Evolutionary conservation across 2,329 filamentous ascomycete species (phyloP).

Genomic region (Dendryphion nanum): DNA sequence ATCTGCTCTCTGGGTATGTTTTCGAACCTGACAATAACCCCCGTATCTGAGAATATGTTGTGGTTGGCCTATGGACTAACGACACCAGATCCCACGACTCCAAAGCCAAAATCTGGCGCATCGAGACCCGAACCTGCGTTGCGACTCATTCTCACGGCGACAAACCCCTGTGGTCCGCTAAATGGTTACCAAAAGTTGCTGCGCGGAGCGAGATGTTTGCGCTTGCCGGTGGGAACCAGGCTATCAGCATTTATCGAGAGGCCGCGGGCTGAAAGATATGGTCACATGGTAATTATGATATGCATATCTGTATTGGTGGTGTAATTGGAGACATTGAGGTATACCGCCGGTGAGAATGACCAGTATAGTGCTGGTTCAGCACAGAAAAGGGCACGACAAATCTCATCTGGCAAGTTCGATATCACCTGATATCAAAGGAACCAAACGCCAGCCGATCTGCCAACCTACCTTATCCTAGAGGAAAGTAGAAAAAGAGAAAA

Average conservation of each 20-base stretch:
- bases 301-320: no score
- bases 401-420: no score
- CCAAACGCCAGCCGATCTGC: no score
- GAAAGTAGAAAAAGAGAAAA: no score
- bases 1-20: conserved; percentile 72
- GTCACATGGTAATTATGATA: no score
- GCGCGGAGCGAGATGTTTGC: conserved; percentile 42
- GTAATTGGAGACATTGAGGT: no score
- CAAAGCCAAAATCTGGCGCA: conserved; percentile 93
- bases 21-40: no score
- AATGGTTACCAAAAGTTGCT: conserved; percentile 37
- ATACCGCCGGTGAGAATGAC: no score
- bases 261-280: conserved; percentile 41
- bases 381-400: no score
- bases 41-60: neutral
- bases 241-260: conserved; percentile 40
- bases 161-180: conserved; percentile 39
- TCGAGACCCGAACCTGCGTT: conserved; percentile 80
- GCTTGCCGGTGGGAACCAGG: conserved; percentile 35
- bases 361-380: no score
- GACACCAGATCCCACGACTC: conserved; percentile 71
- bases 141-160: conserved; percentile 89
- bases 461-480: no score
- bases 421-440: no score
- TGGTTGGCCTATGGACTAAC: neutral